Evolutionary conservation across 2,329 filamentous ascomycete species (phyloP), one percentile per base, ranked within the genome.

Genomic region (Mycosphaerella sp.): DNA sequence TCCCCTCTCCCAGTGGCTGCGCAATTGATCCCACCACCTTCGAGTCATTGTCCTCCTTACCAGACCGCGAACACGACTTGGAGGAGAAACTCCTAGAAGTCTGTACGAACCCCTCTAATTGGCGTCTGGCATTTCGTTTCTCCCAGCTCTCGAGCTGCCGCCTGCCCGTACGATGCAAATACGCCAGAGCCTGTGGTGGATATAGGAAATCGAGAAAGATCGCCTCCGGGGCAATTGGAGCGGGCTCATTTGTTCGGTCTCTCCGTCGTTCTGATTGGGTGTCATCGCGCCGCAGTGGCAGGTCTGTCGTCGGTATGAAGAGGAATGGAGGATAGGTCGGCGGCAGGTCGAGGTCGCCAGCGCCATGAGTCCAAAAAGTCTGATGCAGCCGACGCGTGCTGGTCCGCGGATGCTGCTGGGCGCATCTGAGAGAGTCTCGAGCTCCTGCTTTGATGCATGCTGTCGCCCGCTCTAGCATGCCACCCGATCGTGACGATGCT

Each of bases 401-500:
- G 45, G 45, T 14, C 59, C 66, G 67, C 50, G 70, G 61, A 48
- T 64, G 65, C 53, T 54, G 53, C 39, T 66, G 60, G 57, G 60
- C 64, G 52, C 66, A 67, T 66, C 67, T 73, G 54, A 78, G 63
- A 63, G 78, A 71, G 60, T 73, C 71, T 65, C 75, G 73, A 65
- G 76, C 45, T 73, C 77, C 75, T 68, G 74, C 72, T 71, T 79
- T 72, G 45, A 80, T 73, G 70, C 76, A 80, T 79, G 73, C 71
- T 66, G 74, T 73, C 65, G 76, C 76, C 62, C 75, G 76, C 76
- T 81, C 78, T 66, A 81, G 76, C 78, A 81, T 81, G 65, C 71
- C 71, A 70, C 68, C 30, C 30, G 13, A n/a, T 34, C 30, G 30
- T 34, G 30, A 8, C 30, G 30, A 34, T 34, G 30, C 30, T 34